Percentiles rank a stretch among this genome's conserved stretches.
These are phyloP conservation scores for Taxillus chinensis DNA, from an alignment of 164 flowering plant species.

Conservation along the genomic window DNA sequence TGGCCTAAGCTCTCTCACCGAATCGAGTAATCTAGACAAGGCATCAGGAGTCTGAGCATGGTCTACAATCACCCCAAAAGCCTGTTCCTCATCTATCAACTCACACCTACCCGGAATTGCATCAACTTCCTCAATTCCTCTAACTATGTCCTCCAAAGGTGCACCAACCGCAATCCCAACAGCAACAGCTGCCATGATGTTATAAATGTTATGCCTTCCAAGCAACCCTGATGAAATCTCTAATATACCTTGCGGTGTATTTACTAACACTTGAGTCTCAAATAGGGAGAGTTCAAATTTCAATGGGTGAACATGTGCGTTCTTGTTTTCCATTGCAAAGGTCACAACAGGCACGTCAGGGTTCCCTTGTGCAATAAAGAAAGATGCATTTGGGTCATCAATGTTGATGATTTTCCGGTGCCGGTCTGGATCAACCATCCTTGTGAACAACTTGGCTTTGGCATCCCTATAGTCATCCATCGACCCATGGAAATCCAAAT, in stretches of 20 bases:
- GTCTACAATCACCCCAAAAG: conserved; percentile 86
- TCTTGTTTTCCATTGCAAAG: conserved; percentile 76
- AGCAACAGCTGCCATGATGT: conserved; percentile 84
- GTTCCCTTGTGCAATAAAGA: conserved; percentile 70
- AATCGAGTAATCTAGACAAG: conserved; percentile 76
- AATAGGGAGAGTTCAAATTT: conserved; percentile 80
- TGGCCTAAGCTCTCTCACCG: conserved; percentile 76
- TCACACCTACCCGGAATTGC: conserved; percentile 93
- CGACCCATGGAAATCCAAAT: conserved; percentile 54
- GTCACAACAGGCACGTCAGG: conserved; percentile 87
- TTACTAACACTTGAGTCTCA: conserved; percentile 92
- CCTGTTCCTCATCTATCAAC: conserved; percentile 93
- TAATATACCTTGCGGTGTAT: conserved; percentile 83
- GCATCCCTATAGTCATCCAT: conserved; percentile 72
- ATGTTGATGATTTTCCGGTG: conserved; percentile 81
- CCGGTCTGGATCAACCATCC: conserved; percentile 83
- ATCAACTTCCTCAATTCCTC: conserved; percentile 96
- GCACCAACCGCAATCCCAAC: conserved; percentile 96
- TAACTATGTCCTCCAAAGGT: conserved; percentile 88
- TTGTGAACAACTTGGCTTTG: conserved; percentile 57
- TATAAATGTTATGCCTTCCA: conserved; percentile 81
- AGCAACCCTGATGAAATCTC: conserved; percentile 96
- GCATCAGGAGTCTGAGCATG: conserved; percentile 87
- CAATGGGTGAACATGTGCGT: conserved; percentile 73
- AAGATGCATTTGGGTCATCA: conserved; percentile 80